Base-by-base conservation (phyloP, 352 stramenopile species). In the Pythium aristosporum region DNA sequence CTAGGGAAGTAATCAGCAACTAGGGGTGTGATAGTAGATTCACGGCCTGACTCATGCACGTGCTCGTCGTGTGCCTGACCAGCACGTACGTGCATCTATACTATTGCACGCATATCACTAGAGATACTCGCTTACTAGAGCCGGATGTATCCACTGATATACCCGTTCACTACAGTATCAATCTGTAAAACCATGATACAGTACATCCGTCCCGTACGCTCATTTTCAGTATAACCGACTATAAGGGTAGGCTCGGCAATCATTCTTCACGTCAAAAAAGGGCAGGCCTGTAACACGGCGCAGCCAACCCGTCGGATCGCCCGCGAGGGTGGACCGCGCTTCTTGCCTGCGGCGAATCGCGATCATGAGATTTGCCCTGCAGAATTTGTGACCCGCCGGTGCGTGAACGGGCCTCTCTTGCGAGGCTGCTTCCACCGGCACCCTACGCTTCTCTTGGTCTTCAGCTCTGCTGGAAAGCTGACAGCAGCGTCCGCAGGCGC, bases 341-440 rank as follows among this genome's bases (percentile, higher is more conserved):
- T 44, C 42, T 30, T 61, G 55, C 46, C 57, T 75, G 77, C 78
- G 80, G 77, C 80, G 80, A 89, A 89, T 89, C 80, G 80, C 66
- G 75, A 89, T 89, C 80, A 87, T 69, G 79, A 89, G 80, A 89
- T 89, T 89, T 89, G 77, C 76, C 71, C 80, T 88, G 74, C 80
- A 77, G 72, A 89, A 89, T 89, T 87, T 89, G 73, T 89, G 56
- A 61, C 37, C 47, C 53, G 69, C 71, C 63, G 64, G 71, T 56
- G 61, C 18, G 32, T 21, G 50, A 72, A 69, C 67, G 67, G 58
- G 55, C 64, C 72, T 66, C 54, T 21, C 4, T 30, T 32, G 55
- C 15, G 55, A 48, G 72, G 77, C 71, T 77, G 78, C 79, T 82
- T 78, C 75, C 71, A 50, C 68, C 61, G 61, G 72, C 65, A 64